Percentiles rank a stretch among this genome's conserved stretches.
Conservation (phyloP, 305 asterid species). For the Fraxinus latifolia region DNA sequence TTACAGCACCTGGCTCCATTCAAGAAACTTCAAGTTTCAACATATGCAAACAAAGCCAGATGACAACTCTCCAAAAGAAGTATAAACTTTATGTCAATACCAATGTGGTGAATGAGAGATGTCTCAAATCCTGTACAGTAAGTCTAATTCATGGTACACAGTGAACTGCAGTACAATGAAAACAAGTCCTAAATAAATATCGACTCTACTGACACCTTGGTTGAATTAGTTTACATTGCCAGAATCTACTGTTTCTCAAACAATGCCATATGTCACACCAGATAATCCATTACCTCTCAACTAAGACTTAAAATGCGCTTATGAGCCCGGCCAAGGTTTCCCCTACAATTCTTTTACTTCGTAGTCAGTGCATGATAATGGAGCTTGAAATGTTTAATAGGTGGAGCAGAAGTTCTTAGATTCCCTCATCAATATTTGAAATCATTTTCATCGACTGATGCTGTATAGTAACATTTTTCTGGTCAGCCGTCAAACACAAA, state of each 20-base stretch:
- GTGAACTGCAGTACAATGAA: background rate
- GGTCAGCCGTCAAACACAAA: conserved; percentile 18
- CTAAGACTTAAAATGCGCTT: background rate
- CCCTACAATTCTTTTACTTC: background rate
- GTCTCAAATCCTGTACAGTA: background rate
- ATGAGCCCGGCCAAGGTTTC: background rate
- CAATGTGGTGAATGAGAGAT: background rate
- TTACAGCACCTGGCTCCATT: background rate
- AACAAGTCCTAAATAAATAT: background rate
- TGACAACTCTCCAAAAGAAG: background rate
- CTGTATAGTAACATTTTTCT: background rate
- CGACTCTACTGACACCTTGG: background rate
- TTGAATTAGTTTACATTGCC: background rate
- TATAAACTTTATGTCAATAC: conserved; percentile 1
- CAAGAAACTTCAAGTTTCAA: background rate
- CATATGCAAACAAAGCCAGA: background rate
- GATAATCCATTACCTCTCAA: background rate
- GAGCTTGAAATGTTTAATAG: background rate
- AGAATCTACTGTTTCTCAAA: background rate
- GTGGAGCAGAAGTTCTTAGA: background rate
- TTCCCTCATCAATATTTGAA: conserved; percentile 10
- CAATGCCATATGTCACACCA: background rate
- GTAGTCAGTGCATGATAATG: background rate
- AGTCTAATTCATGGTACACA: conserved; percentile 1
- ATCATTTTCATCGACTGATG: conserved; percentile 14